Evolutionary conservation across 2,329 filamentous ascomycete genomes (phyloP).

Genomic region (Exutisphaerella laricina): DNA sequence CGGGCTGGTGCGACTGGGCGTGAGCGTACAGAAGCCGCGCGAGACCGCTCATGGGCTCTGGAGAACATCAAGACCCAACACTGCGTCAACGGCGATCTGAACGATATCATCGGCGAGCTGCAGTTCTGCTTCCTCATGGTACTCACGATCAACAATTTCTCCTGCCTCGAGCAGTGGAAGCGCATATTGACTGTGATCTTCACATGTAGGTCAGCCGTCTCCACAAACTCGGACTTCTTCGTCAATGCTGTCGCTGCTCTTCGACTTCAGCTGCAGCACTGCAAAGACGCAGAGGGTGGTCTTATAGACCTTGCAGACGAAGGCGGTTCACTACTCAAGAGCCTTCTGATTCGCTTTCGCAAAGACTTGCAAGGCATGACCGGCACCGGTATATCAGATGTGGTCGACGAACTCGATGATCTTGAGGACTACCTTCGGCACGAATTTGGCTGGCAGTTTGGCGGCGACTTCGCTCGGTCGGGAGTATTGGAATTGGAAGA

Average conservation of each 20-base stretch:
- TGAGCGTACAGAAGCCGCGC: constrained; percentile 57
- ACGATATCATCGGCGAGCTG: constrained; percentile 50
- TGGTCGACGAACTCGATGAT: constrained; percentile 51
- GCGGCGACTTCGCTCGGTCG: constrained; percentile 48
- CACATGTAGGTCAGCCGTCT: constrained; percentile 51
- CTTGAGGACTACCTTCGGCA: constrained; percentile 51
- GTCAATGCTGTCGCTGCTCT: constrained; percentile 47
- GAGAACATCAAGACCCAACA: constrained; percentile 46
- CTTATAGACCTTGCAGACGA: constrained; percentile 56
- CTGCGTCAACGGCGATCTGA: constrained; percentile 30
- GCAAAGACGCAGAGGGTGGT: constrained; percentile 55
- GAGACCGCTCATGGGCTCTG: constrained; percentile 59
- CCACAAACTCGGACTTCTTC: constrained; percentile 47
- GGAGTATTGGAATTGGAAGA: constrained; percentile 59
- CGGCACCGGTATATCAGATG: constrained; percentile 34
- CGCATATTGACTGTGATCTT: constrained; percentile 52
- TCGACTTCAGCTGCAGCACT: constrained; percentile 50
- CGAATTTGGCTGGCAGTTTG: constrained; percentile 55
- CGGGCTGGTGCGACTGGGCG: constrained; percentile 55
- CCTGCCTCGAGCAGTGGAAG: constrained; percentile 62
- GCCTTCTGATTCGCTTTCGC: constrained; percentile 50
- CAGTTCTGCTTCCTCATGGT: constrained; percentile 60
- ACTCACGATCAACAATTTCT: constrained; percentile 59
- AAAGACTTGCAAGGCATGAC: constrained; percentile 46
- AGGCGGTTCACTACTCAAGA: constrained; percentile 45